Percentiles rank a stretch among this genome's conserved stretches.
Conservation (phyloP, 306 rosid species). For the Ammopiptanthus mongolicus region DNA sequence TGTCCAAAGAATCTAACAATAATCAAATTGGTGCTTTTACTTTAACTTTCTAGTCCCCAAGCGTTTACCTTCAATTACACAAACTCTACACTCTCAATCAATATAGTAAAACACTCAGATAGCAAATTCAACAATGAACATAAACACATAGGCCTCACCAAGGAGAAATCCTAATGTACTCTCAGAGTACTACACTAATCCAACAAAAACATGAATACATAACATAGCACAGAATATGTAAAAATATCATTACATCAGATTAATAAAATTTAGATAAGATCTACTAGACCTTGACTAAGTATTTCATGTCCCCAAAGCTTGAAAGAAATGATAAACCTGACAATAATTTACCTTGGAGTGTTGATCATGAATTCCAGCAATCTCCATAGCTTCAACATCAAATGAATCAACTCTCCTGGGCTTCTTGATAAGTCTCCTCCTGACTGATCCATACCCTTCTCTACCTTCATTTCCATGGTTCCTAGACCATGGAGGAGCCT, state of each 20-base stretch:
- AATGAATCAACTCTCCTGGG: constrained; percentile 83
- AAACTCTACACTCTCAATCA: neutral
- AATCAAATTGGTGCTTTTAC: neutral
- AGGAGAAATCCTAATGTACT: neutral
- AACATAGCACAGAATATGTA: neutral
- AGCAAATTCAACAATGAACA: neutral
- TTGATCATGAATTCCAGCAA: constrained; percentile 54
- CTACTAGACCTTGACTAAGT: neutral
- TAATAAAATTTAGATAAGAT: neutral
- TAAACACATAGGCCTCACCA: too few species aligned
- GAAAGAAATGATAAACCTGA: neutral
- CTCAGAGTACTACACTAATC: neutral
- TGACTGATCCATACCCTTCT: constrained; percentile 59
- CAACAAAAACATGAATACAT: neutral
- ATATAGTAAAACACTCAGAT: neutral
- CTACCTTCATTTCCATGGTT: constrained; percentile 35
- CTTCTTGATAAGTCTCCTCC: constrained; percentile 78
- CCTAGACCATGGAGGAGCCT: constrained; percentile 30
- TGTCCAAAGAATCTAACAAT: neutral
- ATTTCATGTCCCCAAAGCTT: neutral
- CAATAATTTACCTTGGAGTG: constrained; percentile 42
- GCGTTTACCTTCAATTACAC: neutral
- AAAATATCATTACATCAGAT: neutral
- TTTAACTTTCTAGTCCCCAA: neutral
- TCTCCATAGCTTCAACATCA: constrained; percentile 89